Conservation (phyloP, 306 rosid genomes). For the Castanea sativa region DNA sequence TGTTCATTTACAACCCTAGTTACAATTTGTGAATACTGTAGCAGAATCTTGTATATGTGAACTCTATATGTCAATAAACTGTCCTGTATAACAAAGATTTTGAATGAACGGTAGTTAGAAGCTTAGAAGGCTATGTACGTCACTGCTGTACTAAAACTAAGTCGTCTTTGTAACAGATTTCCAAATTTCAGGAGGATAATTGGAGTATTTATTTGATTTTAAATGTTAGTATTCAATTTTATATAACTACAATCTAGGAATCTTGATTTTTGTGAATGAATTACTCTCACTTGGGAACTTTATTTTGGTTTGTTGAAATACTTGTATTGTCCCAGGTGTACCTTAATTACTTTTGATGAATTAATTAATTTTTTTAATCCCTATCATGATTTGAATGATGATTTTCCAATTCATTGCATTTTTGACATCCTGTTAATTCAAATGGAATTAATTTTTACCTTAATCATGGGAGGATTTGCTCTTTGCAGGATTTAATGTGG, state of each 20-base stretch:
- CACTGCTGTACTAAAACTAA: no score
- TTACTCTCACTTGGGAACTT: neutral
- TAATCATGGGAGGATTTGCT: neutral
- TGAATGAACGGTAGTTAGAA: no score
- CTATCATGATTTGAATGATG: neutral
- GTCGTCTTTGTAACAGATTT: no score
- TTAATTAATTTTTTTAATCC: neutral
- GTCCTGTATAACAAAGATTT: no score
- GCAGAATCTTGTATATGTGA: neutral
- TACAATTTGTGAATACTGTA: neutral
- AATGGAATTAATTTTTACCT: neutral
- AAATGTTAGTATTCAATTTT: no score
- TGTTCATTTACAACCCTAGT: no score
- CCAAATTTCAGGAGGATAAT: no score
- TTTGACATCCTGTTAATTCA: neutral
- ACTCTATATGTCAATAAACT: no score
- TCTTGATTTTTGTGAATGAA: neutral
- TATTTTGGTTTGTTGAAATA: neutral
- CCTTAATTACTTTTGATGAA: neutral
- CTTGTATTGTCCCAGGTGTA: neutral
- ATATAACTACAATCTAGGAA: no score
- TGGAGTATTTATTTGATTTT: no score
- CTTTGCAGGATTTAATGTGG: conserved; percentile 87
- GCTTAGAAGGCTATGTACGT: no score
- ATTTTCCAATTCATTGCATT: neutral